Conservation (phyloP, 2,329 filamentous ascomycete genomes). For the Fusarium gaditjirri region DNA sequence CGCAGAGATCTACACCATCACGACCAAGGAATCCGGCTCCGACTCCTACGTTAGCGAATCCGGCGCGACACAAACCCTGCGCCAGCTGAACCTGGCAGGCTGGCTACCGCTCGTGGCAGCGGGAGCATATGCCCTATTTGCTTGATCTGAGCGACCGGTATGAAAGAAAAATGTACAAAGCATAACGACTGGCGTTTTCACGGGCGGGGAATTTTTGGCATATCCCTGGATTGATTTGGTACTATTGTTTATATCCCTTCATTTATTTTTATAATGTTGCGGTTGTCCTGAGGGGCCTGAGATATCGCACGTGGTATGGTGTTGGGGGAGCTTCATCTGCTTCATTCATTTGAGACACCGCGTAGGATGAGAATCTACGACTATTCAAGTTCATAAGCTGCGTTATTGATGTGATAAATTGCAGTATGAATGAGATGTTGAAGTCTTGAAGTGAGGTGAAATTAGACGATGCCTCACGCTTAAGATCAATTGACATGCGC, state of each 20-base stretch:
- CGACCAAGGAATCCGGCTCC: slow-evolving; percentile 56
- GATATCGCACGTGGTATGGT: slow-evolving; percentile 28
- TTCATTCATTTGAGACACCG: slow-evolving; percentile 15
- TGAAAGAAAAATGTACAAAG: slow-evolving; percentile 35
- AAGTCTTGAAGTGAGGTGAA: background rate
- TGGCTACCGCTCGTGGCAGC: slow-evolving; percentile 56
- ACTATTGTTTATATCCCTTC: background rate
- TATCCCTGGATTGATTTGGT: slow-evolving; percentile 30
- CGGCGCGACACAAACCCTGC: slow-evolving; percentile 39
- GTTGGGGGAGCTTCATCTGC: slow-evolving; percentile 36
- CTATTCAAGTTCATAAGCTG: background rate
- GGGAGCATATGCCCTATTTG: slow-evolving; percentile 53
- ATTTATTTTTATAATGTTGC: background rate
- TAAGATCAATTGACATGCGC: background rate
- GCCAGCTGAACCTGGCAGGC: slow-evolving; percentile 48
- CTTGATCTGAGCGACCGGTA: slow-evolving; percentile 1
- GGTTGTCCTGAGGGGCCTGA: slow-evolving; percentile 6
- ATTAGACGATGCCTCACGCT: background rate
- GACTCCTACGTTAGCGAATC: slow-evolving; percentile 47
- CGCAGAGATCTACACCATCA: slow-evolving; percentile 78
- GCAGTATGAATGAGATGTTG: background rate
- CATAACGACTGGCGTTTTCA: slow-evolving; percentile 43
- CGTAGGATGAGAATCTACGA: slow-evolving; percentile 2
- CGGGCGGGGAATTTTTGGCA: slow-evolving; percentile 8
- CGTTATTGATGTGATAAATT: background rate